Conservation (phyloP, 2,329 filamentous ascomycete species). For the Clarireedia monteithiana region DNA sequence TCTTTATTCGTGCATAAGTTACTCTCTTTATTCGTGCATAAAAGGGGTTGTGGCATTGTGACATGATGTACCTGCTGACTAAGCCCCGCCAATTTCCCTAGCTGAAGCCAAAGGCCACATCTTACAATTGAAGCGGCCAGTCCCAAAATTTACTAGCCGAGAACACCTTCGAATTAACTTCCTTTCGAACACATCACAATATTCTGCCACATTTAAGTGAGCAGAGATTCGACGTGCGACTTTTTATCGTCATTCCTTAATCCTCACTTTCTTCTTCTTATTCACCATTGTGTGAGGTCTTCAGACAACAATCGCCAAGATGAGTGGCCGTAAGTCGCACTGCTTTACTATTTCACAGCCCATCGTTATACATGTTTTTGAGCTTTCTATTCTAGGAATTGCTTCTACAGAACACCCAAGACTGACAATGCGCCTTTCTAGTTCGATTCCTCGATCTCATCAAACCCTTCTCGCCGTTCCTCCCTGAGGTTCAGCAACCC, state of each 20-base stretch:
- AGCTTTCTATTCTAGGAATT: conserved; percentile 7
- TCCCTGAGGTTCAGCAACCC: conserved; percentile 96
- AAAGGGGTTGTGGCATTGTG: neutral
- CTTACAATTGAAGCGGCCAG: conserved; percentile 5
- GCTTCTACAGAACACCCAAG: conserved; percentile 11
- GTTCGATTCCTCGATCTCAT: conserved; percentile 99
- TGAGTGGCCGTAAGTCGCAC: conserved; percentile 34
- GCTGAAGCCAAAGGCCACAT: conserved; percentile 17
- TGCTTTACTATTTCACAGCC: conserved; percentile 10
- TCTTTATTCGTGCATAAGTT: too few relatives aligned
- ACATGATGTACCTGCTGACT: neutral
- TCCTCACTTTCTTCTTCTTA: conserved; percentile 25
- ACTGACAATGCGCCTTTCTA: conserved; percentile 34
- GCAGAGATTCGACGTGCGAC: conserved; percentile 21
- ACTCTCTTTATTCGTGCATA: neutral
- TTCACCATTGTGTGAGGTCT: conserved; percentile 31
- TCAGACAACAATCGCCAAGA: conserved; percentile 31
- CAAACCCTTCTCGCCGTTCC: conserved; percentile 98
- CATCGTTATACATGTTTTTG: conserved; percentile 2
- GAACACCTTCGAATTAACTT: conserved; percentile 11
- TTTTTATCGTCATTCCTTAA: conserved; percentile 21
- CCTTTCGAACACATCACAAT: conserved; percentile 22
- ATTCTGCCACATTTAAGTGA: conserved; percentile 17
- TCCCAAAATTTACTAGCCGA: conserved; percentile 18
- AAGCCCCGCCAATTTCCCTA: neutral